These are phyloP conservation scores for Amaranthus cruentus DNA, from an alignment of 148 eudicot species.

Conservation along the genomic window DNA sequence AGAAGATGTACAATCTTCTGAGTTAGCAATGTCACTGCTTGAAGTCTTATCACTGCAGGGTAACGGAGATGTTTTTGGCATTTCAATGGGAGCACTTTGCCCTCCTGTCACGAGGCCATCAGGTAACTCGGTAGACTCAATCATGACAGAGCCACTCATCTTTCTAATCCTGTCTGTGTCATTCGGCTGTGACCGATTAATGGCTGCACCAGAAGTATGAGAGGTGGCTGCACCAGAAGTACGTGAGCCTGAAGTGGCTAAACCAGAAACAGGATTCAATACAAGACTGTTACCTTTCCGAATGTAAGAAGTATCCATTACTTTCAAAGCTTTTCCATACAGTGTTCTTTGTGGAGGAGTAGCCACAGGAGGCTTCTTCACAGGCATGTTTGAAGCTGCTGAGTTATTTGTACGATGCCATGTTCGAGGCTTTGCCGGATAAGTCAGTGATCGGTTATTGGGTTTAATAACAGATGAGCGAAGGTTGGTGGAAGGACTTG, in stretches of 20 bases:
- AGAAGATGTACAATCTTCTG: conserved; percentile 34
- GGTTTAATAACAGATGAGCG: conserved; percentile 26
- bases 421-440: conserved; percentile 50
- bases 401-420: conserved; percentile 61
- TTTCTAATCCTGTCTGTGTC: conserved; percentile 12
- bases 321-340: conserved; percentile 21
- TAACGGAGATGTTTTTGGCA: conserved; percentile 45
- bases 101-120: conserved; percentile 26
- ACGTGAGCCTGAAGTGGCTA: conserved; percentile 26
- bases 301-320: conserved; percentile 52
- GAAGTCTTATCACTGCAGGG: conserved; percentile 31
- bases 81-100: conserved; percentile 32
- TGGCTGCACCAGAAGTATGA: conserved; percentile 27
- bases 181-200: conserved; percentile 29
- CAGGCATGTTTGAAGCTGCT: conserved; percentile 31
- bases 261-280: conserved; percentile 41
- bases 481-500: conserved; percentile 36
- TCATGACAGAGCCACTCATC: conserved; percentile 8
- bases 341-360: conserved; percentile 33
- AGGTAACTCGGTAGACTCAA: conserved; percentile 13
- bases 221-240: conserved; percentile 28
- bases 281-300: conserved; percentile 90
- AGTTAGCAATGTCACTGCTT: conserved; percentile 20
- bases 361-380: conserved; percentile 29
- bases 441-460: conserved; percentile 30